Percentiles rank a stretch among this genome's conserved stretches.
phyloP scores from a whole-genome alignment of 345 rosid species.

The Salix brachista region DNA sequence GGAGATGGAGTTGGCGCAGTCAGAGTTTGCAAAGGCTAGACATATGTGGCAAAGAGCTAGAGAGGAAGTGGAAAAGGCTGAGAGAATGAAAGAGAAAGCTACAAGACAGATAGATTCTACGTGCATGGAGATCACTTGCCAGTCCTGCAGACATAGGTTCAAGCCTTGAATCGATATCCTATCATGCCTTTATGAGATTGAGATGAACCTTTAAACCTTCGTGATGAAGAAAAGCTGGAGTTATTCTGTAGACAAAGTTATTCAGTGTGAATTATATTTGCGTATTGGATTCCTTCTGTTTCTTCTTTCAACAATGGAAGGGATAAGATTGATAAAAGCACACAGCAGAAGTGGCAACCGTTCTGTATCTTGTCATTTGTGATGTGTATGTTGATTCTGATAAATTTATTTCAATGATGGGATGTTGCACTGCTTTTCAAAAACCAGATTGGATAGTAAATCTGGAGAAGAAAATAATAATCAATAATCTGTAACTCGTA shows the following conservation, averaged over 20 bases:
- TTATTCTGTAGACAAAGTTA: conserved; percentile 23
- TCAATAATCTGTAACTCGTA: background rate
- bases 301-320: background rate
- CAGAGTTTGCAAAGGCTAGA: conserved; percentile 82
- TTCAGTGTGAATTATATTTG: conserved; percentile 25
- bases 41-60: conserved; percentile 85
- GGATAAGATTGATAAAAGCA: conserved; percentile 3
- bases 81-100: conserved; percentile 73
- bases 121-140: conserved; percentile 96
- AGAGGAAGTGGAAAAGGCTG: conserved; percentile 79
- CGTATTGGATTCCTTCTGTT: conserved; percentile 24
- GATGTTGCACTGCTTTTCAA: background rate
- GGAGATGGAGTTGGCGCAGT: conserved; percentile 93
- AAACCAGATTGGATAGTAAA: background rate
- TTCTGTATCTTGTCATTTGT: background rate
- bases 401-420: background rate
- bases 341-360: conserved; percentile 11
- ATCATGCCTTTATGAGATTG: background rate
- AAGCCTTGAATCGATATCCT: conserved; percentile 37
- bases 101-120: conserved; percentile 60
- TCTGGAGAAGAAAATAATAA: background rate
- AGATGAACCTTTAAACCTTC: background rate
- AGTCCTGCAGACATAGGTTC: conserved; percentile 91
- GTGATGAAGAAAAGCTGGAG: background rate
- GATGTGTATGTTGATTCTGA: conserved; percentile 3